These are phyloP conservation scores for Castanea mollissima DNA, from an alignment of 306 rosid species.

Conservation along the genomic window DNA sequence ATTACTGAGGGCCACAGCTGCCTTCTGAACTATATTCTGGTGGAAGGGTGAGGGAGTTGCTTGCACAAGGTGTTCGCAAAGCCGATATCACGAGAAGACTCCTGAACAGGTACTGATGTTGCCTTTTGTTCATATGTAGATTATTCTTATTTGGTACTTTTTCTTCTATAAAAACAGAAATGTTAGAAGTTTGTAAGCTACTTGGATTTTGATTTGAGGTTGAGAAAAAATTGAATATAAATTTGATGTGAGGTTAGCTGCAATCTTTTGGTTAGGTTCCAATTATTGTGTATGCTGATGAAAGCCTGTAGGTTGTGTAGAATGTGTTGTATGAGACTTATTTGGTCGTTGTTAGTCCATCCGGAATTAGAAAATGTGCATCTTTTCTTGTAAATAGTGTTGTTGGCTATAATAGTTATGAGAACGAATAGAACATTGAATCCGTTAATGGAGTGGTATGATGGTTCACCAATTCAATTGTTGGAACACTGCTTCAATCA, in stretches of 20 bases:
- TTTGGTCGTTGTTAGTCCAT: neutral
- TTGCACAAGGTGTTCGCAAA: slow-evolving; percentile 96
- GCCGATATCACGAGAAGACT: slow-evolving; percentile 93
- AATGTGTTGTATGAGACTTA: neutral
- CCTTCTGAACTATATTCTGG: slow-evolving; percentile 92
- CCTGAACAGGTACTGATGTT: slow-evolving; percentile 79
- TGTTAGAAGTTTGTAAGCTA: neutral
- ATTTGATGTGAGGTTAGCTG: neutral
- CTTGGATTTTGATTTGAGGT: neutral
- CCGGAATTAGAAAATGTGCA: neutral
- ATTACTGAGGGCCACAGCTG: slow-evolving; percentile 86
- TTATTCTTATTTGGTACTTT: neutral
- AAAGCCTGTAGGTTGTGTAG: neutral
- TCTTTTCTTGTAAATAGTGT: neutral
- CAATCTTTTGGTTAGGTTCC: neutral
- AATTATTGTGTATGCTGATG: neutral
- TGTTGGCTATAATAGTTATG: neutral
- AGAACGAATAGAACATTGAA: too few species aligned
- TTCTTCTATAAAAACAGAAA: too few species aligned
- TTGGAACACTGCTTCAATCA: too few species aligned
- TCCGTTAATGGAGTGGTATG: too few species aligned
- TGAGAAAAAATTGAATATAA: neutral
- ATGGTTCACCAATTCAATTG: too few species aligned
- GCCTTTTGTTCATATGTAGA: neutral
- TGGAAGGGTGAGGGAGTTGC: slow-evolving; percentile 94